phyloP scores from a whole-genome alignment of 345 rosid species.

The Eutrema heterophyllum region DNA sequence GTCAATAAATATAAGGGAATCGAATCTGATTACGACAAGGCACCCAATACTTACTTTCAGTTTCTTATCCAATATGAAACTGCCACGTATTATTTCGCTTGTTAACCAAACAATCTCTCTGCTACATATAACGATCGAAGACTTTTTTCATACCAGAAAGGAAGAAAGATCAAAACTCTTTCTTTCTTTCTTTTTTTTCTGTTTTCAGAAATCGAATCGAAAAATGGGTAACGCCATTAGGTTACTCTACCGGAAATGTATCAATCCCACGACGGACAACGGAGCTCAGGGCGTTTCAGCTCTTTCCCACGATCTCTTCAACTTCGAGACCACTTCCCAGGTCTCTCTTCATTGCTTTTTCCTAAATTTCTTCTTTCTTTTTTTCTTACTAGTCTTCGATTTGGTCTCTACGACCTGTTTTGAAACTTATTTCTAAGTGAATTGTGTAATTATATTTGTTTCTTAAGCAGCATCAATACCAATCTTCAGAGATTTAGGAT shows the following conservation, averaged over 20 bases:
- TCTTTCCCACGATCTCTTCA: conserved; percentile 65
- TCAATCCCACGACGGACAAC: conserved; percentile 39
- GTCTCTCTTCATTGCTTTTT: conserved; percentile 31
- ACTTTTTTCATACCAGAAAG: conserved; percentile 23
- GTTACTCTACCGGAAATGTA: conserved; percentile 41
- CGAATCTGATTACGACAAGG: conserved; percentile 16
- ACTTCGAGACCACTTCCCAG: conserved; percentile 78
- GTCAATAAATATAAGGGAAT: neutral
- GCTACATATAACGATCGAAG: conserved; percentile 17
- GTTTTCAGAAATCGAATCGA: neutral
- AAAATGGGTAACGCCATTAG: conserved; percentile 60
- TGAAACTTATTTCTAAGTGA: neutral
- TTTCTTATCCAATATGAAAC: neutral
- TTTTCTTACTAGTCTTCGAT: neutral
- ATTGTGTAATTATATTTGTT: neutral
- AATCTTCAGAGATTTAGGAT: neutral
- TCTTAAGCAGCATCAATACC: conserved; percentile 2
- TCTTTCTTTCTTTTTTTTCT: neutral
- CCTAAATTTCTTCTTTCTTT: neutral
- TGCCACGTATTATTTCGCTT: conserved; percentile 19
- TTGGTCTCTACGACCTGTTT: neutral
- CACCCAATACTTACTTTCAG: neutral
- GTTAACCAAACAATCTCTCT: conserved; percentile 15
- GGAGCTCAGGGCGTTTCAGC: conserved; percentile 68
- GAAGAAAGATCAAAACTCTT: conserved; percentile 15